These are phyloP conservation scores for Diaporthe batatas DNA, from an alignment of 2,329 filamentous ascomycete genomes.

Conservation along the genomic window DNA sequence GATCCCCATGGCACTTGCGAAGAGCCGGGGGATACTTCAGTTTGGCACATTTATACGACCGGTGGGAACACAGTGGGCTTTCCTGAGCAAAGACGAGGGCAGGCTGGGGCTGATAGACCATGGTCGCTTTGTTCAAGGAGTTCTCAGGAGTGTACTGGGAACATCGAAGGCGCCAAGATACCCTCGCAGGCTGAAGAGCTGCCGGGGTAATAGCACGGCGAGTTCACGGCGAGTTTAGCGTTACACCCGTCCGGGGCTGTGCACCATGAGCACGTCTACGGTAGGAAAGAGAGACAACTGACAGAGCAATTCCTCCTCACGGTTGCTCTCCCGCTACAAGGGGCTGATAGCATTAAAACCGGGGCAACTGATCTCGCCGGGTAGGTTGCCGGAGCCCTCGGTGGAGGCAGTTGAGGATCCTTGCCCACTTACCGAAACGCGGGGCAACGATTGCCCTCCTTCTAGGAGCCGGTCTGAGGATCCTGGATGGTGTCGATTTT, in stretches of 20 bases:
- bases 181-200: neutral
- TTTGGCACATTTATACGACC: neutral
- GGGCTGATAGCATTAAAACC: neutral
- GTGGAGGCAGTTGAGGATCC: neutral
- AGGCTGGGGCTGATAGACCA: neutral
- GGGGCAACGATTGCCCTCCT: conserved; percentile 19
- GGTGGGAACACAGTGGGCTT: no score
- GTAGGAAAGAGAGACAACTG: neutral
- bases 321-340: conserved; percentile 8
- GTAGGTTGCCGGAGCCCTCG: conserved; percentile 1
- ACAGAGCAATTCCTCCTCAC: neutral
- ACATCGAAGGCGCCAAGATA: no score
- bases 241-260: conserved; percentile 21
- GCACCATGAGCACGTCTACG: neutral
- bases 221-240: no score
- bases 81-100: no score
- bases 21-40: neutral
- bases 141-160: no score
- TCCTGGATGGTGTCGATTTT: conserved; percentile 26
- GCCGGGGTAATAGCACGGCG: conserved; percentile 24
- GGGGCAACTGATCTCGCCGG: conserved; percentile 19
- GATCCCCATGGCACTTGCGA: neutral
- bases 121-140: neutral
- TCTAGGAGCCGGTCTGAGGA: conserved; percentile 11
- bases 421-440: conserved; percentile 31